Evolutionary conservation across 176 grass and related monocot genomes (phyloP).

Genomic region (Raddia guianensis): DNA sequence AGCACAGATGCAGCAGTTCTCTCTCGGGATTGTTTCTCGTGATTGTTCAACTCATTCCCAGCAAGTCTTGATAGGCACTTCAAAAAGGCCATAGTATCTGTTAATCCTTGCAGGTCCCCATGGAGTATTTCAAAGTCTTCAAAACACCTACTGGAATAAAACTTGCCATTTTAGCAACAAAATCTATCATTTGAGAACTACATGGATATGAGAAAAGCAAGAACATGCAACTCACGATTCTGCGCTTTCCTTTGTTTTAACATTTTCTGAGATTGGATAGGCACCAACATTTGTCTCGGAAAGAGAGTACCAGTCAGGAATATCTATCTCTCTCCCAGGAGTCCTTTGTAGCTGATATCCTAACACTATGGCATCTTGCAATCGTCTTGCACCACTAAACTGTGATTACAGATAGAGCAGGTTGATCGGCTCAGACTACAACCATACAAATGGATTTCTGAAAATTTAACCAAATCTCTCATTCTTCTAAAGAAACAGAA

Average conservation of each 20-base stretch:
- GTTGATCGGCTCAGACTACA: slow-evolving; percentile 21
- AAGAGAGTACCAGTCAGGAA: slow-evolving; percentile 96
- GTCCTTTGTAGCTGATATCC: slow-evolving; percentile 95
- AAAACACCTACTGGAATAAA: slow-evolving; percentile 45
- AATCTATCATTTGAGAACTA: slow-evolving; percentile 1
- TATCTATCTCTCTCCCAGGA: slow-evolving; percentile 76
- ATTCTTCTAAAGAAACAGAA: not conserved
- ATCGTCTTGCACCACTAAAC: slow-evolving; percentile 83
- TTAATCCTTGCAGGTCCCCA: slow-evolving; percentile 62
- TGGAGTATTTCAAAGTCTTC: slow-evolving; percentile 79
- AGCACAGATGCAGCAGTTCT: slow-evolving; percentile 64
- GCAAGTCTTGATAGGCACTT: slow-evolving; percentile 65
- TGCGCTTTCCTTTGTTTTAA: slow-evolving; percentile 22
- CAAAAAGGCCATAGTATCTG: slow-evolving; percentile 70
- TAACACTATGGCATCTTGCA: slow-evolving; percentile 92
- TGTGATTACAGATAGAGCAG: slow-evolving; percentile 31
- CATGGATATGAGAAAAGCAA: slow-evolving; percentile 6
- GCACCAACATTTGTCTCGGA: slow-evolving; percentile 83
- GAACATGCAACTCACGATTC: slow-evolving; percentile 58
- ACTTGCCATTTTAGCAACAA: slow-evolving; percentile 36
- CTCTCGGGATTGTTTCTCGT: slow-evolving; percentile 60
- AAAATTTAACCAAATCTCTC: slow-evolving; percentile 24
- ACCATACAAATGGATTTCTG: slow-evolving; percentile 16
- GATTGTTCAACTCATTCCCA: slow-evolving; percentile 40
- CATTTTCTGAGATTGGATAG: slow-evolving; percentile 42